A percentile compares a stretch with the other conserved stretches of the same genome.
Conservation (phyloP, 2,329 filamentous ascomycete genomes). For the Ophiostoma sp. region DNA sequence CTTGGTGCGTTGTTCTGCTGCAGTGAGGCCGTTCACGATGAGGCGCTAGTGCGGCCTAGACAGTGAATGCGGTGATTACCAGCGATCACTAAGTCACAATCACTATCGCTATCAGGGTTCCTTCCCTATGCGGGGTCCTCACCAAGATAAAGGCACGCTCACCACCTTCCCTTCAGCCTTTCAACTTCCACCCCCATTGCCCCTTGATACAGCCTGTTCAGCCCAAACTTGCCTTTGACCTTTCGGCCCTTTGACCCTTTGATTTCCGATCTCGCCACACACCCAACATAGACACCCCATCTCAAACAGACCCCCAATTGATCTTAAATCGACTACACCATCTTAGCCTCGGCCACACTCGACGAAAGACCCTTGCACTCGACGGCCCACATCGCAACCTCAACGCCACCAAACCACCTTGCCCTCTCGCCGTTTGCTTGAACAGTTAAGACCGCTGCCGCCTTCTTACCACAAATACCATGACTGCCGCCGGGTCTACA, state of each 20-base stretch:
- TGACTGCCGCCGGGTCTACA: constrained; percentile 31
- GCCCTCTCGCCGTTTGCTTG: not conserved
- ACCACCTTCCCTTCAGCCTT: not conserved
- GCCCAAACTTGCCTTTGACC: not conserved
- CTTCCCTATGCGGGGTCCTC: not conserved
- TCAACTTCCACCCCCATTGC: not conserved
- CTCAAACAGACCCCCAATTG: not conserved
- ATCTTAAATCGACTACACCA: not conserved
- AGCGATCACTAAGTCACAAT: not conserved
- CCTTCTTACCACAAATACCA: constrained; percentile 5
- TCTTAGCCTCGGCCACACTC: not conserved
- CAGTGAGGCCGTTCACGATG: not conserved
- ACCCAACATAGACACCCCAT: not conserved
- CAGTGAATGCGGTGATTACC: not conserved
- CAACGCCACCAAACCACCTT: not conserved
- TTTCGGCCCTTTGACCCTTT: not conserved
- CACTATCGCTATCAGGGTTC: not conserved
- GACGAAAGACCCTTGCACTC: not conserved
- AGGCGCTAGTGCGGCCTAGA: not conserved
- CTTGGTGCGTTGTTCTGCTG: not conserved
- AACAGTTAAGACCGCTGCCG: too few species aligned
- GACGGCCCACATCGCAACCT: not conserved
- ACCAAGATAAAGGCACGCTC: not conserved
- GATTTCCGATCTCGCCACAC: not conserved
- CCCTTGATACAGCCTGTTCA: not conserved